Evolutionary conservation across 495 filamentous ascomycete genomes (phyloP), one percentile per base, ranked within the genome.

Genomic region (Evansstolkia leycettana): DNA sequence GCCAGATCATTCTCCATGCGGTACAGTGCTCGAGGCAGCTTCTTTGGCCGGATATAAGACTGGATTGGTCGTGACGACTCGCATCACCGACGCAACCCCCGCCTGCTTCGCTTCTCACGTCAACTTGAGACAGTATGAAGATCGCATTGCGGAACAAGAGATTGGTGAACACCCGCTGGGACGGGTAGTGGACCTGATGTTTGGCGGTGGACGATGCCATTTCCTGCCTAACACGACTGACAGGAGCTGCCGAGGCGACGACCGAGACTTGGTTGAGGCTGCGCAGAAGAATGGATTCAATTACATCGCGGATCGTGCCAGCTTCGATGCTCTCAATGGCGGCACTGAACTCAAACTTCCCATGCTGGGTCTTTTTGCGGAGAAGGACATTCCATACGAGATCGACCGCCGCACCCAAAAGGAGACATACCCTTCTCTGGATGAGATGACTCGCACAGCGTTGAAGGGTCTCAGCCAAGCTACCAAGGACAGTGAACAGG

Each of bases 11-110:
- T 72, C 73, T 2, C 86, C 90, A 1, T 98, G 90, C 50, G 92
- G 89, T 2, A 94, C 86, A 2, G 84, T 98, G 2, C 71, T 98
- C 16, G 90, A 98, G 63, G 90, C 90, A 0, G 90, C 90, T 34
- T 87, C 94, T 58, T 69, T 77, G 49, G 81, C 79, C 1, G 90
- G 90, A 1, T 95, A 94, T 45, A 79, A 78, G 59, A 98, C 90
- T 1, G 90, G 92, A 6, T 53, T 98, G 48, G 90, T 96, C 6
- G 90, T 96, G 13, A 98, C 90, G 2, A 98, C 90, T 0, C 72
- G 90, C 27, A 78, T 96, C 45, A 96, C 90, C 2, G 90, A 98
- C 61, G 90, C 90, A 8, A 98, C 90, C n/a, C 90, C 90, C 0
- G 90, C 90, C 2, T 92, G 84, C 56, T 98, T 95, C 52, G 87